Evolutionary conservation across 495 filamentous ascomycete genomes (phyloP), one percentile per base, ranked within the genome.

Genomic region (Penicillium turbatum): DNA sequence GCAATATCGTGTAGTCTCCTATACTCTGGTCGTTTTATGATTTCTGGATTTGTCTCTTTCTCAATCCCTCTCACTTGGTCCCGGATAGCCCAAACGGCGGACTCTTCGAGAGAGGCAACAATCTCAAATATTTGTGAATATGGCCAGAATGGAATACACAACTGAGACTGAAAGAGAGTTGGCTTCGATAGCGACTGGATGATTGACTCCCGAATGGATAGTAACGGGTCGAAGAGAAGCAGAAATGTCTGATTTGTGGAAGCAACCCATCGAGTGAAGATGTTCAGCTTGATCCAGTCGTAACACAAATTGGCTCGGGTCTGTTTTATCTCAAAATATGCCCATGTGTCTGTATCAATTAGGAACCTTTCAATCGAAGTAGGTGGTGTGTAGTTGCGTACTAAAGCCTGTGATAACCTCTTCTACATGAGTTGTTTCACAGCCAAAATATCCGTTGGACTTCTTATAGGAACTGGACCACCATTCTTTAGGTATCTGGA

Each of bases 1-100:
- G 73, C 71, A 32, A 75, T 68, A 26, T 81, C 72, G 60, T 81
- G 75, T 11, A 79, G 55, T 9, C 40, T 51, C 31, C 61, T 54
- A 38, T 76, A 79, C 44, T 74, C 61, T 5, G 76, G 71, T 39
- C 9, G 26, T 32, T 37, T 38, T 9, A 27, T 29, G 36, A 30
- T n/a, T 6, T 41, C 27, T 1, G 24, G 35, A 1, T 30, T 19
- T 2, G 15, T n/a, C 6, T 50, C 30, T 40, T 57, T 64, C 19
- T 70, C 67, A 19, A 68, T 56, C 1, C 15, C 11, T 11, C 67
- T 60, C 19, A 70, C 57, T 0, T 54, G 51, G 24, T 66, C 19
- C 1, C 67, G 53, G 34, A 66, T 65, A 5, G 44, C 32, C 67
- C 67, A 70, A 5, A 70, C 65, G 5, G 67, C 51, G 1, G 16